Conservation (phyloP, 495 filamentous ascomycete genomes). For the Polyplosphaeria fusca region DNA sequence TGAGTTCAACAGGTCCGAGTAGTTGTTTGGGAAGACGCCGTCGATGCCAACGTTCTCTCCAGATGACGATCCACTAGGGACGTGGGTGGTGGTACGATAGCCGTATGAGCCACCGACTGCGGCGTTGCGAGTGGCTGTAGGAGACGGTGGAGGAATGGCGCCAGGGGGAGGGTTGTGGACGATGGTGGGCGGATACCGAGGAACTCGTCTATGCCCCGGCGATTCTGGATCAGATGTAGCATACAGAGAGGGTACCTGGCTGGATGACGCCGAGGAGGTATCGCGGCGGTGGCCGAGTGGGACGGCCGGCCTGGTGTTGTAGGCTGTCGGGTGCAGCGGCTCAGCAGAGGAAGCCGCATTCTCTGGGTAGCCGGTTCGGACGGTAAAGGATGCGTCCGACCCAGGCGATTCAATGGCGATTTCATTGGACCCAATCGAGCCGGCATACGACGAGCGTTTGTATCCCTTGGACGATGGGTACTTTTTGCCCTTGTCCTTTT, state of each 20-base stretch:
- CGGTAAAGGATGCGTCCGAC: slow-evolving; percentile 22
- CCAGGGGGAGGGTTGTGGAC: slow-evolving; percentile 24
- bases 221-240: slow-evolving; percentile 28
- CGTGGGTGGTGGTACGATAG: slow-evolving; percentile 9
- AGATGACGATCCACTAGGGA: neutral
- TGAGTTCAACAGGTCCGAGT: slow-evolving; percentile 8
- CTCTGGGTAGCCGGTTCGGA: slow-evolving; percentile 25
- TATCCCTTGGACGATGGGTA: slow-evolving; percentile 10
- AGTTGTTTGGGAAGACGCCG: slow-evolving; percentile 16
- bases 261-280: slow-evolving; percentile 28
- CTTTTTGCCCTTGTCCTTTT: slow-evolving; percentile 18
- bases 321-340: slow-evolving; percentile 4
- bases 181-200: slow-evolving; percentile 18
- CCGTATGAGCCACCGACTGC: neutral
- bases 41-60: slow-evolving; percentile 1
- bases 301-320: slow-evolving; percentile 12
- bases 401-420: slow-evolving; percentile 23
- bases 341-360: slow-evolving; percentile 5
- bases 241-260: slow-evolving; percentile 24
- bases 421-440: slow-evolving; percentile 21
- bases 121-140: slow-evolving; percentile 8
- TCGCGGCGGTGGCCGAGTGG: slow-evolving; percentile 28
- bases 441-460: slow-evolving; percentile 20
- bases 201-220: slow-evolving; percentile 3
- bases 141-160: slow-evolving; percentile 1